Evolutionary conservation across 192 early-diverging fungal species (phyloP), one percentile per base, ranked within the genome.

Genomic region (Backusella morwellensis): DNA sequence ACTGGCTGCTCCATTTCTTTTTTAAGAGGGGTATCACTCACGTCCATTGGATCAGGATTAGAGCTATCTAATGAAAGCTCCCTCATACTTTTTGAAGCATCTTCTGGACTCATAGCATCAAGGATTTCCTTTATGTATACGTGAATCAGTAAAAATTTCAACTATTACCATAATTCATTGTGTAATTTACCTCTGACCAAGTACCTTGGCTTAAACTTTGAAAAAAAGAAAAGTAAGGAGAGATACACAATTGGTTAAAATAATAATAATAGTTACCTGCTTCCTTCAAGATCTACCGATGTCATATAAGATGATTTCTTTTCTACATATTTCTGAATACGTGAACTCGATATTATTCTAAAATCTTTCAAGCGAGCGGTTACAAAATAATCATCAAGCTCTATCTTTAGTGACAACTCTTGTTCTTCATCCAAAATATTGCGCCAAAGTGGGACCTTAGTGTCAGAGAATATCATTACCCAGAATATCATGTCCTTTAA

Each of bases 401-500:
- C 67, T 15, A 66, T 59, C 0, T 66, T 44, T 12, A 81, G 40
- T 2, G 32, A 4, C 4, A 81, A 5, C 3, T 35, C 14, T 35
- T 70, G 84, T 4, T 66, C 73, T 11, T 82, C 73, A 70, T 90
- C 89, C 14, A 92, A 77, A 34, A 93, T 88, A 54, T 91, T 90
- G 41, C 86, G 85, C 91, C 91, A 92, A 12, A 56, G 17, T 7
- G 6, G 50, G 0, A 7, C 7, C 5, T n/a, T 80, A 21, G 84
- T 89, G 35, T 92, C 91, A 9, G 80, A 77, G 80, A 93, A 92
- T 12, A 92, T 75, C 70, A 92, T 91, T 11, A 83, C 79, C 11
- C 79, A 80, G 77, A 86, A 91, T 41, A 89, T 87, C 1, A 84
- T 82, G 68, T 84, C 83, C 23, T 80, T 86, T 14, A 74, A 83